These are phyloP conservation scores for Platanthera guangdongensis DNA, from an alignment of 106 monocot species.

Conservation along the genomic window DNA sequence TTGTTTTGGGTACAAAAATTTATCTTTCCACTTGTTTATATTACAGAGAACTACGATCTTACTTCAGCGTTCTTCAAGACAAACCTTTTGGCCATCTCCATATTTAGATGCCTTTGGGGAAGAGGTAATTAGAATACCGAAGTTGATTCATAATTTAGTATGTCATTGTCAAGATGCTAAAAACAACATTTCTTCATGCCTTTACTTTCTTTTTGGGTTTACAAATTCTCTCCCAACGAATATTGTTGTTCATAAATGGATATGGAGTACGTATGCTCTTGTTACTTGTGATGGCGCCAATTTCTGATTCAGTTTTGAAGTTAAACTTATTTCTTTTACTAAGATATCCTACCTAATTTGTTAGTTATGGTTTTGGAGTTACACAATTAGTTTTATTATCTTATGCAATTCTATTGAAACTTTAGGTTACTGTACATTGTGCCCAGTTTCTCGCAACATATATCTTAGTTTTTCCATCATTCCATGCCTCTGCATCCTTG, in stretches of 20 bases:
- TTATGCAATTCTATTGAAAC: neutral
- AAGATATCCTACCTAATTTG: too few relatives aligned
- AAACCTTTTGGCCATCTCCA: conserved; percentile 78
- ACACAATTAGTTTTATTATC: too few relatives aligned
- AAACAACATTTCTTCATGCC: neutral
- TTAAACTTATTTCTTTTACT: neutral
- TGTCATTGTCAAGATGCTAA: neutral
- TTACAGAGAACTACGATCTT: conserved; percentile 75
- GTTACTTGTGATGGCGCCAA: neutral
- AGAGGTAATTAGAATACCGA: conserved; percentile 53
- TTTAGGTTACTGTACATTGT: too few relatives aligned
- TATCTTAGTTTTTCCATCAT: too few relatives aligned
- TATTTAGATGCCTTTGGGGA: conserved; percentile 96
- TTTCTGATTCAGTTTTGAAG: neutral
- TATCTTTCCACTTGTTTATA: conserved; percentile 10
- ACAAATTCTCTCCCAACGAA: neutral
- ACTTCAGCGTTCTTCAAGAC: conserved; percentile 68
- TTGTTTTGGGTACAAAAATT: neutral
- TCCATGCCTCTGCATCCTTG: too few relatives aligned
- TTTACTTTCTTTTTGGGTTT: neutral
- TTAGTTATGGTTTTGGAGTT: too few relatives aligned
- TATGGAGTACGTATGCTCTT: neutral
- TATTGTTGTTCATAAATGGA: neutral
- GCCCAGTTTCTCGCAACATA: too few relatives aligned
- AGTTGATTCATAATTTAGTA: neutral